Percentiles rank a stretch among this genome's conserved stretches.
Conservation (phyloP, 495 filamentous ascomycete genomes). For the Chaetomium fimeti region DNA sequence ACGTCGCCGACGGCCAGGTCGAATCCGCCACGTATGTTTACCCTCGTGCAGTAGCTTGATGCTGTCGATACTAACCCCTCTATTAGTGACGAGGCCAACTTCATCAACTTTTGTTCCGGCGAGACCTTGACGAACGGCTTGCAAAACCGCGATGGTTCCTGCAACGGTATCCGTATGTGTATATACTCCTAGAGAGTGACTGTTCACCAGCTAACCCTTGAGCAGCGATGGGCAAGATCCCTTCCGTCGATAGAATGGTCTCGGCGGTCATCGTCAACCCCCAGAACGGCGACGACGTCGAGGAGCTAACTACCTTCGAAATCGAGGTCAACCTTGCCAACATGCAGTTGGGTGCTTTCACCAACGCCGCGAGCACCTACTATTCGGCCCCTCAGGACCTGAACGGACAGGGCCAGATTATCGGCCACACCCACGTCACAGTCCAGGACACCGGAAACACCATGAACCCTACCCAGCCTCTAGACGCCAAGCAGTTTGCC, state of each 20-base stretch:
- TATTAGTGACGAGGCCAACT: constrained; percentile 54
- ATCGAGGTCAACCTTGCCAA: constrained; percentile 60
- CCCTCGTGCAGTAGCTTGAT: neutral
- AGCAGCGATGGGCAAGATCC: constrained; percentile 70
- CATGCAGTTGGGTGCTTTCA: constrained; percentile 64
- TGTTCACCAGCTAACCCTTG: constrained; percentile 26
- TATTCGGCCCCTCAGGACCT: constrained; percentile 68
- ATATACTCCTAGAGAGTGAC: neutral
- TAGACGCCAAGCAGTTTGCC: constrained; percentile 58
- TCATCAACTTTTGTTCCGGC: constrained; percentile 68
- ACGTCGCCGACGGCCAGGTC: constrained; percentile 49
- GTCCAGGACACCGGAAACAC: constrained; percentile 58
- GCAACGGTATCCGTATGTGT: constrained; percentile 66
- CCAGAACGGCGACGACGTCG: constrained; percentile 46
- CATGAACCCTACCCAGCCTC: constrained; percentile 51
- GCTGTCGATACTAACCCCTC: neutral
- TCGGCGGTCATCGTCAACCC: constrained; percentile 63
- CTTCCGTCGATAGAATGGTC: constrained; percentile 60
- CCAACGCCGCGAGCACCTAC: constrained; percentile 62
- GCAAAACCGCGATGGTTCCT: constrained; percentile 64
- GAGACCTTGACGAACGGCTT: constrained; percentile 68
- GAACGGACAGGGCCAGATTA: constrained; percentile 51
- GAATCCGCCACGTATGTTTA: constrained; percentile 54
- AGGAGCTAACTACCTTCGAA: constrained; percentile 53
- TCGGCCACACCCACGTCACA: constrained; percentile 72